Base-by-base conservation (phyloP, 2,329 filamentous ascomycete genomes). In the Fusarium armeniacum region DNA sequence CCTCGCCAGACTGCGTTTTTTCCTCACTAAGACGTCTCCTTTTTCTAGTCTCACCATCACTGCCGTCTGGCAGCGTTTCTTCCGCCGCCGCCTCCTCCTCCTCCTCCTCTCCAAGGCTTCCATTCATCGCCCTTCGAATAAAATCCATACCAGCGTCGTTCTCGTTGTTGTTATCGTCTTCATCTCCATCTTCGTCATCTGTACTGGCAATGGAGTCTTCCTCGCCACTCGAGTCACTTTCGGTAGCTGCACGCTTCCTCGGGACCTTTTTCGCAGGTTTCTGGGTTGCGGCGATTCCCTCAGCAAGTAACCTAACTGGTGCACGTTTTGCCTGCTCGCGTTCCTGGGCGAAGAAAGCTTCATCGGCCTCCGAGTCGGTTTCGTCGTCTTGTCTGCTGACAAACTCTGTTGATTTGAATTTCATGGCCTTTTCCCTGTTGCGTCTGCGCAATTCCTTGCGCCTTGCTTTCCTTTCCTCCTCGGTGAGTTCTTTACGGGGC, bases 311-410 rank as follows among this genome's bases (percentile, higher is more conserved):
- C 35, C 16, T 77, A 77, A 55, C 80, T 81, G 22, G 83, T 81
- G 49, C 86, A 86, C 68, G 88, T 84, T 50, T 92, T 84, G 20
- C 16, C 63, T 91, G 84, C 18, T 78, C 79, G 4, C 77, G 77
- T 80, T 98, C 94, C 18, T 87, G 85, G 4, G 86, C 89, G 79
- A 95, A 98, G 80, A 98, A 98, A 22, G 87, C 89, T 24, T 83
- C 79, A 51, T 85, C 84, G 59, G 88, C 87, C 47, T 94, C 93
- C 35, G 87, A 89, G 75, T 97, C 93, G n/a, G 87, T 90, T 72
- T 97, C 94, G 55, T 98, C 96, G 76, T 98, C 96, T 71, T 91
- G 93, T 38, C 91, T 90, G 61, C 91, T 88, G 52, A 99, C 91
- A 74, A 90, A 95, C 40, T 95, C 81, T 26, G 90, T 90, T 74